Base-by-base conservation (phyloP, 441 rosid species). In the Aleurites moluccanus region DNA sequence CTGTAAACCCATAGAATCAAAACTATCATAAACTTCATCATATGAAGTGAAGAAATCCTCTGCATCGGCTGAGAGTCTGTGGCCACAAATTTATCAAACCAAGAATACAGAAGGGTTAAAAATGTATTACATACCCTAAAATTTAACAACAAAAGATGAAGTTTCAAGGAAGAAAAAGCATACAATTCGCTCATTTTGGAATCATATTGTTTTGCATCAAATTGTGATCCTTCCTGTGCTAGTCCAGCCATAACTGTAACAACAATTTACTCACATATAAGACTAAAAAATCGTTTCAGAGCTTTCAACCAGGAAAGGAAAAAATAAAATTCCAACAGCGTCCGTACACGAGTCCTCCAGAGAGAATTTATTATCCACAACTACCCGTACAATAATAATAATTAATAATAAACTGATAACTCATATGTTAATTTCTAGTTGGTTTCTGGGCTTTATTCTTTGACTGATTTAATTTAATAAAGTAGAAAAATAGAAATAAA, bases 151-250 rank as follows among this genome's bases (percentile, higher is more conserved):
- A 57, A 55, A 55, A 6, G 59, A 1, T 23, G 16, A 3, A 57
- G 16, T 23, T 57, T 30, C 63, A 25, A 57, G 30, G 63, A 57
- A 56, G 2, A 45, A 11, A 33, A 59, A 79, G 63, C 81, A 57
- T 57, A 81, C 84, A 81, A 23, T 45, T 81, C 84, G 73, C 80
- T 90, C 96, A 94, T 91, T 82, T 82, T 94, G 9, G 88, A 67
- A 50, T 94, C 97, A 78, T 56, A 94, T 61, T 88, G 90, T 72
- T 85, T 87, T 40, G 91, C 84, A 81, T 94, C 95, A 52, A 86
- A 92, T 49, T 90, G 96, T 0, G 92, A 83, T 77, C 96, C 93
- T 82, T 94, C 94, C 0, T 90, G 80, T 82, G 91, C 85, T 72
- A 80, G 50, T 61, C 91, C 89, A 71, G 96, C 97, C 97, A 92